phyloP scores from a whole-genome alignment of 2,329 filamentous ascomycete genomes.

The Pseudogymnoascus sp. region DNA sequence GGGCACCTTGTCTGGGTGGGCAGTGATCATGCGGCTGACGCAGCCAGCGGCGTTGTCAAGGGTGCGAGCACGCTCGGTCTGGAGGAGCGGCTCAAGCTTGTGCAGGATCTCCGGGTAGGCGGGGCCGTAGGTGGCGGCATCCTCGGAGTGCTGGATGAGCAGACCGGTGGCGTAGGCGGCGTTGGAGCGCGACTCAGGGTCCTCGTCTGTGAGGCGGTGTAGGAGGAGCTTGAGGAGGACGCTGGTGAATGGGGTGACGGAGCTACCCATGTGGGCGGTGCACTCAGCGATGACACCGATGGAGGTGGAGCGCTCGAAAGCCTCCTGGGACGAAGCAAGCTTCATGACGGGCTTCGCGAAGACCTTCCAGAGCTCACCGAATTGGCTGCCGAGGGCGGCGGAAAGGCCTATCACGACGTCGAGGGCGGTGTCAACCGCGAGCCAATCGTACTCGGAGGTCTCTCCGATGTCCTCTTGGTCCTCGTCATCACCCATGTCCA shows the following conservation, averaged over 20 bases:
- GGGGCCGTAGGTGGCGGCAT: conserved; percentile 62
- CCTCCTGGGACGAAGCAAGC: conserved; percentile 77
- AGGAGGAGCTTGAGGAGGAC: conserved; percentile 71
- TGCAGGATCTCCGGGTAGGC: conserved; percentile 69
- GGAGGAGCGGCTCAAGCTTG: conserved; percentile 79
- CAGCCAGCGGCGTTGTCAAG: conserved; percentile 92
- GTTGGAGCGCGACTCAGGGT: conserved; percentile 89
- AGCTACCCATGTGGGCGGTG: conserved; percentile 71
- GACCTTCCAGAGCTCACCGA: conserved; percentile 86
- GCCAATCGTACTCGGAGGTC: conserved; percentile 95
- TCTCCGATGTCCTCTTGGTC: conserved; percentile 66
- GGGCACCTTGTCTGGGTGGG: conserved; percentile 75
- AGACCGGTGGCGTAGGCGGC: conserved; percentile 86
- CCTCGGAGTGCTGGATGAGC: conserved; percentile 71
- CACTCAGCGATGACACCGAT: conserved; percentile 91
- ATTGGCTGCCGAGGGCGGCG: conserved; percentile 70
- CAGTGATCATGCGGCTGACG: conserved; percentile 83
- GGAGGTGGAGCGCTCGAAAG: conserved; percentile 79
- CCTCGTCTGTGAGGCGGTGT: conserved; percentile 81
- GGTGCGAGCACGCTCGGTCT: conserved; percentile 68
- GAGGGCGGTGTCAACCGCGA: conserved; percentile 87
- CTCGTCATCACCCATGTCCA: conserved; percentile 76
- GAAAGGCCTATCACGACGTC: conserved; percentile 84
- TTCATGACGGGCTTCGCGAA: conserved; percentile 89
- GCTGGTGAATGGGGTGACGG: conserved; percentile 74